Base-by-base conservation (phyloP, 129 eudicot species). In the Flaveria brownii region DNA sequence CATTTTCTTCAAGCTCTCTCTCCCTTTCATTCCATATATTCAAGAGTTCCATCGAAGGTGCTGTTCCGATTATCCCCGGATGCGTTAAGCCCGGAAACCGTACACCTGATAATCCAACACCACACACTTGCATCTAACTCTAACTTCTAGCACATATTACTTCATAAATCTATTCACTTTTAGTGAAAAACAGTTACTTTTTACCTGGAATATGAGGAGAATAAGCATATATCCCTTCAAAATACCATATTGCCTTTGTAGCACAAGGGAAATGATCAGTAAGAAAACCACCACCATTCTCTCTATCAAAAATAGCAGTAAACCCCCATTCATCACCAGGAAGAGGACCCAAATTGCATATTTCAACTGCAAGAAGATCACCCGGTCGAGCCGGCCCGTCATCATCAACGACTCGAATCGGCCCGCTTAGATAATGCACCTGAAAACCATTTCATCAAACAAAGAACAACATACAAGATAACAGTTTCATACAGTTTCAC, bases 241-340 rank as follows among this genome's bases (percentile, higher is more conserved):
- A 95, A 77, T 89, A 95, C 99, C 99, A 95, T 28, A 91, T 95
- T 55, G 97, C 97, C 85, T 95, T 95, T 68, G 99, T 89, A 65
- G 99, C 99, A 73, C 87, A 72, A 9, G 99, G 99, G 72, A 95
- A 95, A 80, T 95, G 99, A 75, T 95, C 99, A 2, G 99, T 95
- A 22, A 95, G 83, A 70, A 95, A 95, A 6, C 99, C 99, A 11
- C 99, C 99, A 11, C 99, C 99, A 71, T 95, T 95, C 75, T 95
- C 99, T 84, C 99, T 85, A 76, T 95, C 99, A 71, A 91, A 95
- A 71, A 88, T 91, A 20, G 96, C 99, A 5, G 99, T 95, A 42
- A 83, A 95, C 2, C 99, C 99, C 99, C 99, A 95, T 77, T 95
- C 97, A 49, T 91, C 97, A 33, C 99, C 99, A 28, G 99, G 96